Evolutionary conservation across 805 yeast genomes (phyloP), one percentile per base, ranked within the genome.

Genomic region (Saccharomycopsis fodiens): DNA sequence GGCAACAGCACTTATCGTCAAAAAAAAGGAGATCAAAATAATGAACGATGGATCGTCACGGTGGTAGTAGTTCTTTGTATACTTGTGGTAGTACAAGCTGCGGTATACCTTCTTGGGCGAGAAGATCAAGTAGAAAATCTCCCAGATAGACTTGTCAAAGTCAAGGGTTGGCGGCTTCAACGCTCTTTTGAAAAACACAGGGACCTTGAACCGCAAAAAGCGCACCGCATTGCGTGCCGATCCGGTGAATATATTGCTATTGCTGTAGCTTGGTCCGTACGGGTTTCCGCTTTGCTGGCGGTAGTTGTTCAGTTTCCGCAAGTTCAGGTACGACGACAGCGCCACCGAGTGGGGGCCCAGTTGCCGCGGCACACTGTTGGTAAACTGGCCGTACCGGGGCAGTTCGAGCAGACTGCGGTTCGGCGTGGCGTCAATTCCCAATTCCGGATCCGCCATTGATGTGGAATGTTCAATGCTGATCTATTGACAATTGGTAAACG

Each of bases 71-170:
- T 81, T 76, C 57, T 78, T 80, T 2, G 87, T 81, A 55, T 84
- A 91, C 55, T 79, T 83, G 54, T 85, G 88, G 58, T 85, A 86
- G 59, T 85, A 86, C 48, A 86, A 74, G 17, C 88, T 76, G 52
- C 85, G 73, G 66, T 84, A 88, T 57, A 88, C 94, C 51, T 85
- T 79, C 56, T 81, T 76, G 1, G 97, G 97, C 35, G 80, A 75
- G 22, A 78, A 67, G 13, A 88, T 67, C 45, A 88, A 65, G 57
- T 86, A 75, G 50, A 82, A 67, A 63, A 88, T 81, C 60, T 89
- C 97, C 96, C 96, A 89, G 49, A 79, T 72, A 12, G 96, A 96
- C 1, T 95, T 85, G 61, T 89, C 97, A 57, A 88, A 85, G 63
- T 89, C 96, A 45, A 88, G 68, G 0, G 95, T 81, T 6, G 81